Evolutionary conservation across 2,329 filamentous ascomycete species (phyloP), one percentile per base, ranked within the genome.

Genomic region (Neofusicoccum umdonicola): DNA sequence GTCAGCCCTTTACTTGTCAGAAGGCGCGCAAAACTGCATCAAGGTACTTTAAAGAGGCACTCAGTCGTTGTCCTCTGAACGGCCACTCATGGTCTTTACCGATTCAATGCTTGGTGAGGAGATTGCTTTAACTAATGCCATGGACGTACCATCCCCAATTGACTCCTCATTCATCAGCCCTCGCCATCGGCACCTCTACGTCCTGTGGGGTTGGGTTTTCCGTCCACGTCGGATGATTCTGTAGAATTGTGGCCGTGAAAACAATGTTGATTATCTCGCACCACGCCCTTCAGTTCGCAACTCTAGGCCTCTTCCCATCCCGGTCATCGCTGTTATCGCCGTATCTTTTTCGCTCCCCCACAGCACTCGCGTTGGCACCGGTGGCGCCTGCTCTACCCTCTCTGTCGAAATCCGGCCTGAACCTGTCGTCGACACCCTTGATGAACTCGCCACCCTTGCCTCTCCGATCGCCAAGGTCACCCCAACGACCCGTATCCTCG

Each of bases 401-500:
- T 1, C 68, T 22, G 22, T 74, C 70, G 1, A 83, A 82, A 71
- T 93, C 90, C 2, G 88, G 85, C 70, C 83, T 83, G 72, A 91
- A 93, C 65, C 90, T 77, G 64, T 90, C 90, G 71, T 92, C 90
- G 8, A 82, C 78, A 12, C 80, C 82, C 62, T 76, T 68, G 15
- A 17, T 44, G 27, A 35, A 57, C 69, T 77, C 66, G 76, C 80
- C 68, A 79, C 69, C 70, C 74, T 22, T 31, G 67, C 78, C 67
- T 71, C 75, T 68, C 70, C 76, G 69, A 67, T 87, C 85, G 31
- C 84, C 85, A 68, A 85, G 83, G 54, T 88, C 83, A 3, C 90
- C 94, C 90, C 93, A 97, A 35, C 85, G 83, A 0, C 95, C 95
- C 0, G 95, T 99, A 78, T 99, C 95, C 79, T 99, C 94, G 13